A percentile compares a stretch with the other conserved stretches of the same genome.
These are phyloP conservation scores for Halenospora varia DNA, from an alignment of 495 filamentous ascomycete genomes.

Conservation along the genomic window DNA sequence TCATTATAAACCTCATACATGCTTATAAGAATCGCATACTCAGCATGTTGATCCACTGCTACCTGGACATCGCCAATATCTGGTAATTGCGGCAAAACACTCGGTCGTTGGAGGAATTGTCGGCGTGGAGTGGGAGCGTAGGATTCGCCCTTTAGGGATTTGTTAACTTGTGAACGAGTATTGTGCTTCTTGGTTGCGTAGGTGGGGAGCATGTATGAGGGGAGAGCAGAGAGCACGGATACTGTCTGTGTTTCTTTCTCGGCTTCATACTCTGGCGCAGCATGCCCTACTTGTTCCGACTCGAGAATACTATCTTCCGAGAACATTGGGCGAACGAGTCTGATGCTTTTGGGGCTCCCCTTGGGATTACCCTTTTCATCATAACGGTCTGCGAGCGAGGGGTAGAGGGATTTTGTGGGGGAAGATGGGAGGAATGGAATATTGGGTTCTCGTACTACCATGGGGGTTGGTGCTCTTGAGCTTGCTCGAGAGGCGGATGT, in stretches of 20 bases:
- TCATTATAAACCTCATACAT: conserved; percentile 99
- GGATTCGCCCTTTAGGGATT: conserved; percentile 27
- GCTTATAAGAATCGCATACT: conserved; percentile 85
- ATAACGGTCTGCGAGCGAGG: conserved; percentile 7
- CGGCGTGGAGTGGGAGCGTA: conserved; percentile 24
- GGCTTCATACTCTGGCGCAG: no score
- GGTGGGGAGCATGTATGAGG: conserved; percentile 25
- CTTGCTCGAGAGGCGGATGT: conserved; percentile 50
- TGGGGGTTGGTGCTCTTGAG: conserved; percentile 76
- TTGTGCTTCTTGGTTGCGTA: conserved; percentile 17
- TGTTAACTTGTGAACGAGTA: conserved; percentile 24
- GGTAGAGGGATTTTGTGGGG: conserved; percentile 28
- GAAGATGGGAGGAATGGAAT: conserved; percentile 24
- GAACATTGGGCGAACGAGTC: conserved; percentile 11
- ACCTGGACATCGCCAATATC: conserved; percentile 67
- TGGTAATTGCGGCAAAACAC: conserved; percentile 64
- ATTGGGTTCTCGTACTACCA: conserved; percentile 60
- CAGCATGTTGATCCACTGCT: conserved; percentile 63
- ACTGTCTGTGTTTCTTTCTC: background rate
- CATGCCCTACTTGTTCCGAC: no score
- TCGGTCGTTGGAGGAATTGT: conserved; percentile 55
- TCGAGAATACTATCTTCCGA: conserved; percentile 9
- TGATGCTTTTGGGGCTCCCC: conserved; percentile 22
- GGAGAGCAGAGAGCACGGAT: conserved; percentile 10
- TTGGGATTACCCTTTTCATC: no score